Evolutionary conservation across 768 basidiomycete genomes (phyloP).

Genomic region (Cystobasidiopsis lactophilus): DNA sequence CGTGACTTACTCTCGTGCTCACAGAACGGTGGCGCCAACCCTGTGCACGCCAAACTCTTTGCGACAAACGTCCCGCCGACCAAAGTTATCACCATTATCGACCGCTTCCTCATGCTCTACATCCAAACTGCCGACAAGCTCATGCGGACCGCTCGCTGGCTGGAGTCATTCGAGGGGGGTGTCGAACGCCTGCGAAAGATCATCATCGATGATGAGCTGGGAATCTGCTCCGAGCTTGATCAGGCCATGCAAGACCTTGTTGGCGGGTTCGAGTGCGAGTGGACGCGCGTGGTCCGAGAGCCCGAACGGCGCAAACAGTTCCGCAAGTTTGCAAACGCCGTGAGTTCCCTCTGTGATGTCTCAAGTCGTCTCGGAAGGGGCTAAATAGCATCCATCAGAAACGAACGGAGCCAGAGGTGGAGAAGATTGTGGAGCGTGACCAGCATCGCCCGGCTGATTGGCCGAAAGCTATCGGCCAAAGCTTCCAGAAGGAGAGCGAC

Average conservation of each 20-base stretch:
- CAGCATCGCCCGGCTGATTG: constrained; percentile 46
- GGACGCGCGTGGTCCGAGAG: constrained; percentile 40
- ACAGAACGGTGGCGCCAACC: constrained; percentile 37
- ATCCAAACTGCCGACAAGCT: constrained; percentile 51
- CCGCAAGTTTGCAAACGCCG: constrained; percentile 46
- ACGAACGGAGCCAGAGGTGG: constrained; percentile 30
- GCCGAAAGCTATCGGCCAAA: constrained; percentile 38
- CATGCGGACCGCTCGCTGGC: constrained; percentile 50
- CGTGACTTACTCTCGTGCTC: not conserved
- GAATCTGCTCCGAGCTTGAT: constrained; percentile 48
- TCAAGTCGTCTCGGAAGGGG: not conserved
- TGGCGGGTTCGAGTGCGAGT: constrained; percentile 45
- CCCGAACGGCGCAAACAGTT: constrained; percentile 33
- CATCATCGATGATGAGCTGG: constrained; percentile 45
- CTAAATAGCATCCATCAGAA: constrained; percentile 19
- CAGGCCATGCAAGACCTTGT: constrained; percentile 43
- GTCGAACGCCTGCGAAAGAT: constrained; percentile 45
- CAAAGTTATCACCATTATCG: constrained; percentile 40
- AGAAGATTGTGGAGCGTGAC: constrained; percentile 38
- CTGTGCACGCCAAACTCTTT: constrained; percentile 41
- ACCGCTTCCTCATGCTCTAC: constrained; percentile 38
- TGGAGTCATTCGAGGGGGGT: constrained; percentile 47
- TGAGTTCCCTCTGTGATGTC: constrained; percentile 13
- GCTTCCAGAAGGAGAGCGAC: constrained; percentile 25
- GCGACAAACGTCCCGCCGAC: constrained; percentile 45